A percentile compares a stretch with the other conserved stretches of the same genome.
Conservation (phyloP, 306 rosid species). For the Lathyrus oleraceus region DNA sequence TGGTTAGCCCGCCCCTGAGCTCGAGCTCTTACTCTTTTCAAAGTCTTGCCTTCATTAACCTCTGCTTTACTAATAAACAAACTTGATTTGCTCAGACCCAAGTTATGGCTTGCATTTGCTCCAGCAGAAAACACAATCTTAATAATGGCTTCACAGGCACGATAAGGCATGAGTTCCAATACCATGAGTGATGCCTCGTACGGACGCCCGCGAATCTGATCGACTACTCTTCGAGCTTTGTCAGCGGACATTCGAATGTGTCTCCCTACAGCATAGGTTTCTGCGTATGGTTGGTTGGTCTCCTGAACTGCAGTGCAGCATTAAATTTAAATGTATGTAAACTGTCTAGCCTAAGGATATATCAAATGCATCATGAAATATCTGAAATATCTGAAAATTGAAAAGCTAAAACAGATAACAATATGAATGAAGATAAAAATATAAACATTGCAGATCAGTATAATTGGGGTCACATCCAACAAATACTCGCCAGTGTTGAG, state of each 20-base stretch:
- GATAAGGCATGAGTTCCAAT: constrained; percentile 52
- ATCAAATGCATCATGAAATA: no score
- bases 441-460: no score
- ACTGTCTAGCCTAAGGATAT: constrained; percentile 2
- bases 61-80: constrained; percentile 50
- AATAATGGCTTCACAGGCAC: constrained; percentile 48
- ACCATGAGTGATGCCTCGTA: constrained; percentile 48
- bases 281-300: constrained; percentile 34
- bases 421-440: no score
- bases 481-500: no score
- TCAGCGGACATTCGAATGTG: constrained; percentile 50
- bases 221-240: constrained; percentile 52
- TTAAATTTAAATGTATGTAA: constrained; percentile 14
- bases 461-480: no score
- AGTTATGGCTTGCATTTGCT: constrained; percentile 52
- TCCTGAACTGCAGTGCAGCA: constrained; percentile 52
- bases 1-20: constrained; percentile 45
- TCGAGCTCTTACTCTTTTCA: constrained; percentile 44
- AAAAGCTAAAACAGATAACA: no score
- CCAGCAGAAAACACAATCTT: constrained; percentile 55
- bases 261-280: constrained; percentile 47
- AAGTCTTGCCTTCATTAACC: constrained; percentile 52
- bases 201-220: constrained; percentile 46
- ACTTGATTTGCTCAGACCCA: constrained; percentile 53
- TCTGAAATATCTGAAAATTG: no score